phyloP scores from a whole-genome alignment of 169 alveolate species.

The Pseudocohnilembus persalinus region DNA sequence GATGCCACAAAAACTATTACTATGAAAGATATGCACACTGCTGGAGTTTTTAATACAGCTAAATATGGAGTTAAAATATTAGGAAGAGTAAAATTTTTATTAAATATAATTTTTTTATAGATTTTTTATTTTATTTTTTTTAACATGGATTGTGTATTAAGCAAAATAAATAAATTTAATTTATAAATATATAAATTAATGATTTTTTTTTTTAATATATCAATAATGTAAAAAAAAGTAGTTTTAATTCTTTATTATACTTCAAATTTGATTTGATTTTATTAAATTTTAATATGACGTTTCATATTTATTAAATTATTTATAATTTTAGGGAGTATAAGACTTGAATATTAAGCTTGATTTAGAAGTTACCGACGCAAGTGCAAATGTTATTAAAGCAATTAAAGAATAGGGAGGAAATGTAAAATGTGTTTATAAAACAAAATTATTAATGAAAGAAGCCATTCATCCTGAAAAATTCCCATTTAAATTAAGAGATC shows the following conservation, averaged over 20 bases:
- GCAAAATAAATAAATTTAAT: no score
- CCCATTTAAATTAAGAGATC: slow-evolving; percentile 47
- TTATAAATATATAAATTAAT: not conserved
- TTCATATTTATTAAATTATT: no score
- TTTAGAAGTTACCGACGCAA: slow-evolving; percentile 75
- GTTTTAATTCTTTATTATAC: not conserved
- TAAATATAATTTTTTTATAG: not conserved
- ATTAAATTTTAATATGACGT: no score
- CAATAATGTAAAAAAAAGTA: not conserved
- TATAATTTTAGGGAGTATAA: not conserved
- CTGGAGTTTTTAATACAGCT: slow-evolving; percentile 61
- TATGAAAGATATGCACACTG: slow-evolving; percentile 61
- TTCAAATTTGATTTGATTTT: no score
- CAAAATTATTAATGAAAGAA: slow-evolving; percentile 54
- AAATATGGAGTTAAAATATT: slow-evolving; percentile 70
- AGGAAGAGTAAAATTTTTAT: slow-evolving; percentile 58
- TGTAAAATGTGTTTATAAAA: slow-evolving; percentile 52
- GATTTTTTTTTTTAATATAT: not conserved
- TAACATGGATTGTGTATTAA: not conserved
- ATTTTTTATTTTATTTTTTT: not conserved
- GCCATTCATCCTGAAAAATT: slow-evolving; percentile 65
- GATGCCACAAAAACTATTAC: slow-evolving; percentile 64
- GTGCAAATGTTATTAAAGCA: slow-evolving; percentile 58
- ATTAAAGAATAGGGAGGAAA: slow-evolving; percentile 68
- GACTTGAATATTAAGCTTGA: slow-evolving; percentile 46